Evolutionary conservation across 192 early-diverging fungal species (phyloP), one percentile per base, ranked within the genome.

Genomic region (Podila minutissima): DNA sequence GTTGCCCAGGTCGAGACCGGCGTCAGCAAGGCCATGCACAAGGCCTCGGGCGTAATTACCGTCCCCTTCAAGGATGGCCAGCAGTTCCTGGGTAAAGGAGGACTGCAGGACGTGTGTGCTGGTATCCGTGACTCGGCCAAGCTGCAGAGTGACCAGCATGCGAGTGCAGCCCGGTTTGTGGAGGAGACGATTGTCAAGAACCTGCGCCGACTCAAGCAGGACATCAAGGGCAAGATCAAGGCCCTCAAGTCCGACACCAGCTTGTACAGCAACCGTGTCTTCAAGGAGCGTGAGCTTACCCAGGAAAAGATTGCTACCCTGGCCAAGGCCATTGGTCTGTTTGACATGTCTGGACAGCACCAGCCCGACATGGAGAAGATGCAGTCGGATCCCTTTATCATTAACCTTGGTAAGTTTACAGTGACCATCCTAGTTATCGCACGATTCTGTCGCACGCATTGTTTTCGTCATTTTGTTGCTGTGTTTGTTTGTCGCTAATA

Each of bases 181-280:
- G 64, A 73, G 53, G 73, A 82, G 59, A 77, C 71, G 8, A 74
- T 86, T 35, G 63, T 84, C 29, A 82, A 75, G 49, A 69, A 68
- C 24, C 22, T 88, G n/a, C 64, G 69, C 7, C 55, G 78, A 28
- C 29, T 88, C 7, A 84, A 73, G 49, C 82, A 84, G 65, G 69
- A 84, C 31, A 86, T 84, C 53, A 88, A 88, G 46, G 83, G 72
- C 64, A 72, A 68, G 62, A 78, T 84, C n/a, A 72, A 70, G 48
- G 82, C 70, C 3, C 57, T 88, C 46, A 77, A 76, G 66, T 35
- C 69, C 6, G 83, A 86, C 37, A 38, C 69, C 28, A 58, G 55
- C 29, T 37, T 88, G 13, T 62, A 73, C 60, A 62, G 75, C 58
- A 83, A 81, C 68, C 74, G 75, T 37, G 72, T 85, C 17, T 82